Conservation (phyloP, 148 eudicot species). For the Fagopyrum esculentum region DNA sequence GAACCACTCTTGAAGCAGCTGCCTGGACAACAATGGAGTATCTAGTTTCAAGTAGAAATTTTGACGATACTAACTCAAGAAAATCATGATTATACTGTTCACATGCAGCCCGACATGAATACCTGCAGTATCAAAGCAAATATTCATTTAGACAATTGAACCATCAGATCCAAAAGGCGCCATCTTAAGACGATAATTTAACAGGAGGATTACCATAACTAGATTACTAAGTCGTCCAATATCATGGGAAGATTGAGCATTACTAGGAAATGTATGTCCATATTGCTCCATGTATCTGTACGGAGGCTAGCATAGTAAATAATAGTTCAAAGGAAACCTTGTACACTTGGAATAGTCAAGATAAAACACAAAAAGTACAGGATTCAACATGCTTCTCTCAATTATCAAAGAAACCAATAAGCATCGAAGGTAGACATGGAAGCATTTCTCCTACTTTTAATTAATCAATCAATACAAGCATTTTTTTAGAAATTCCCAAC, state of each 20-base stretch:
- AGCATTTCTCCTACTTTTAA: background rate
- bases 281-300: slow-evolving; percentile 69
- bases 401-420: background rate
- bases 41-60: slow-evolving; percentile 65
- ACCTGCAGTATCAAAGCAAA: background rate
- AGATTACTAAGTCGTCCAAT: slow-evolving; percentile 75
- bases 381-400: background rate
- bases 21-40: slow-evolving; percentile 71
- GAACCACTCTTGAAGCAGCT: slow-evolving; percentile 77
- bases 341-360: background rate
- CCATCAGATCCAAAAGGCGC: background rate
- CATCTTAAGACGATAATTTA: background rate
- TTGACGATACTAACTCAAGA: slow-evolving; percentile 80
- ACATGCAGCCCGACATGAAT: background rate
- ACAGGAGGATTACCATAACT: slow-evolving; percentile 45
- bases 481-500: too few relatives aligned
- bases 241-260: slow-evolving; percentile 61
- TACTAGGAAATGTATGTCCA: slow-evolving; percentile 47
- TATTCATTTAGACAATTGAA: background rate
- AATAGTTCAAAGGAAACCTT: background rate
- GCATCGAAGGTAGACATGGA: background rate
- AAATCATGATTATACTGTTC: slow-evolving; percentile 88
- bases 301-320: background rate
- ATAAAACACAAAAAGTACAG: background rate
- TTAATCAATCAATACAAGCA: too few relatives aligned